phyloP scores from a whole-genome alignment of 2,329 filamentous ascomycete genomes.

The Penicillium brevicompactum region DNA sequence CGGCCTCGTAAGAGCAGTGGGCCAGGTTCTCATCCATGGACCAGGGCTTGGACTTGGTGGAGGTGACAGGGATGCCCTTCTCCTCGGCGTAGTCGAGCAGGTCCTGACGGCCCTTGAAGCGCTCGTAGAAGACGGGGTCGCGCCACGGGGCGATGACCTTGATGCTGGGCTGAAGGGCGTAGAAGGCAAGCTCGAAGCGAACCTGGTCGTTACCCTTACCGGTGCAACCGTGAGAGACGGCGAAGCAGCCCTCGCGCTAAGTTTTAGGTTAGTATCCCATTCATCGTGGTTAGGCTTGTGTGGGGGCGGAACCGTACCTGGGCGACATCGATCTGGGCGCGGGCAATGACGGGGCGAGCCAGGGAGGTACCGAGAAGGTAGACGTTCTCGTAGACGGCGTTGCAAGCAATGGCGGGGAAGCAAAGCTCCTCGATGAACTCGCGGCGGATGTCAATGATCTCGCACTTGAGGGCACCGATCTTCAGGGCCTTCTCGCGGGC shows the following conservation, averaged over 20 bases:
- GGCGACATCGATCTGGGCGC: slow-evolving; percentile 44
- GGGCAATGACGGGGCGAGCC: slow-evolving; percentile 52
- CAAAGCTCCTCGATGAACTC: slow-evolving; percentile 81
- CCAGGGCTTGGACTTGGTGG: slow-evolving; percentile 52
- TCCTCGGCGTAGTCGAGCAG: slow-evolving; percentile 53
- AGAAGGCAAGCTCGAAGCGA: slow-evolving; percentile 54
- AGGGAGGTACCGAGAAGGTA: slow-evolving; percentile 58
- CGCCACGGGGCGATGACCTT: slow-evolving; percentile 54
- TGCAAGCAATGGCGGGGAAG: slow-evolving; percentile 69
- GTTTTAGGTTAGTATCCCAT: background rate
- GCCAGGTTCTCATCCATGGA: slow-evolving; percentile 61
- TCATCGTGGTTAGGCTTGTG: background rate
- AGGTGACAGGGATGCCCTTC: slow-evolving; percentile 51
- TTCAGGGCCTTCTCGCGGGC: slow-evolving; percentile 72
- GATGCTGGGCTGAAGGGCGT: slow-evolving; percentile 51
- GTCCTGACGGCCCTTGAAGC: slow-evolving; percentile 52
- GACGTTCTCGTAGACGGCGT: slow-evolving; percentile 69
- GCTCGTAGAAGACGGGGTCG: slow-evolving; percentile 51
- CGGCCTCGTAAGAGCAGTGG: slow-evolving; percentile 74
- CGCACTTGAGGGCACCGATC: slow-evolving; percentile 68
- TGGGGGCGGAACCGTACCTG: slow-evolving; percentile 17
- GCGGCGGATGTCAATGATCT: slow-evolving; percentile 64
- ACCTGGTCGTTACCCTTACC: slow-evolving; percentile 54
- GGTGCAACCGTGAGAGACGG: slow-evolving; percentile 49
- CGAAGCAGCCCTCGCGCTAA: slow-evolving; percentile 47